Base-by-base conservation (phyloP, 2,329 filamentous ascomycete genomes). In the Didymella glomerata region DNA sequence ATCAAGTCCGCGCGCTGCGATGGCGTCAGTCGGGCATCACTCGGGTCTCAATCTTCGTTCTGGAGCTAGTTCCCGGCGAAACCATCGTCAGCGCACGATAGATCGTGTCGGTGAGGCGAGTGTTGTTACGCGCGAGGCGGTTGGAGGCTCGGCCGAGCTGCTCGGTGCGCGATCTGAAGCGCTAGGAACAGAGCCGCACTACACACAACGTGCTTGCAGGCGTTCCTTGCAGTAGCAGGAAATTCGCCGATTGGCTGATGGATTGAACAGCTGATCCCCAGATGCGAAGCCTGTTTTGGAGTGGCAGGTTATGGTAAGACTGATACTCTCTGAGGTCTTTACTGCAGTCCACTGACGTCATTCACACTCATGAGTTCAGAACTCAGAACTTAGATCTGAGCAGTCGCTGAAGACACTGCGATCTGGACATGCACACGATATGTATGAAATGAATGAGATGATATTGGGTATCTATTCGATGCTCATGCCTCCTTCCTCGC, bases 211-310 rank as follows among this genome's bases (percentile, higher is more conserved):
- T 22, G 4, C 20, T n/a, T 40, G 34, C 34, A 24, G 14, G 22
- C 27, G 11, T n/a, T 30, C 28, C 30, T 20, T 49, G 47, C 34
- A 78, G 16, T 64, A 73, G 20, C 78, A 72, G 41, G 68, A 62
- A 4, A 81, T 71, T n/a, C 76, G 30, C 49, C 49, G 49, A 46
- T 53, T 53, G 41, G 49, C 20, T 18, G 28, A 22, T 20, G 1
- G 2, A 16, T 8, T 3, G 16, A 40, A 20, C n/a, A 11, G 3
- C 13, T 8, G 13, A 13, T 20, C 27, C n/a, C 36, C n/a, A n/a
- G n/a, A n/a, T n/a, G n/a, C n/a, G n/a, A n/a, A n/a, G n/a, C n/a
- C n/a, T n/a, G n/a, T n/a, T 41, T 7, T 2, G 3, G 3, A 24
- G n/a, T 10, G 18, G 38, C 38, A 41, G 13, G 5, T 24, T 24